Evolutionary conservation across 176 grass and related monocot genomes (phyloP).

Genomic region (Aechmea fasciata): DNA sequence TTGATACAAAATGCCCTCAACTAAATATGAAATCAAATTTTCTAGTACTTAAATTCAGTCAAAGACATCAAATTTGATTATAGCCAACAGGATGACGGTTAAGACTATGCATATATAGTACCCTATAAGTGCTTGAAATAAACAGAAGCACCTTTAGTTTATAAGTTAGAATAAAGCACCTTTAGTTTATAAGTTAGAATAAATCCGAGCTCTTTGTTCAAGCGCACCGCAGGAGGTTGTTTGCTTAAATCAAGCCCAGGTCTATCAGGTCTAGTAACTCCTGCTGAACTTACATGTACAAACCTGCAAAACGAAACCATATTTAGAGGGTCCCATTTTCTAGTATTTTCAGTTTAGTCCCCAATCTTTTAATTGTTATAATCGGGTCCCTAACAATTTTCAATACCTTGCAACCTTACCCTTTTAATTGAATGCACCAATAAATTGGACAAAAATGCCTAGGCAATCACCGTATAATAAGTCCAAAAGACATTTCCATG

Average conservation of each 20-base stretch:
- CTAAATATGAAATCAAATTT: background rate
- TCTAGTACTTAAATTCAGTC: background rate
- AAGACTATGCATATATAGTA: background rate
- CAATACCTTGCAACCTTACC: no score
- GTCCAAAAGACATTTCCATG: no score
- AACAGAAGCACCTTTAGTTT: conserved; percentile 55
- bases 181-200: conserved; percentile 96
- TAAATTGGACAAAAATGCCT: background rate
- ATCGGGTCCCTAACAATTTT: no score
- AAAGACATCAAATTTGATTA: background rate
- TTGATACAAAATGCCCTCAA: background rate
- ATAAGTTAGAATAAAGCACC: conserved; percentile 71
- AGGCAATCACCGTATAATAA: no score
- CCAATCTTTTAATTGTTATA: no score
- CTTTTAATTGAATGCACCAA: no score
- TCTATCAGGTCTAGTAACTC: conserved; percentile 90
- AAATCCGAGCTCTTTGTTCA: conserved; percentile 94
- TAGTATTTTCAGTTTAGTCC: background rate
- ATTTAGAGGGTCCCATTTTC: background rate
- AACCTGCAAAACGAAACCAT: conserved; percentile 43
- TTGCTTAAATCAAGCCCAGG: conserved; percentile 93
- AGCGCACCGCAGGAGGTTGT: conserved; percentile 85
- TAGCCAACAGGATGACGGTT: background rate
- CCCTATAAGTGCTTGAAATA: background rate
- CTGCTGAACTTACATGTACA: conserved; percentile 87